Evolutionary conservation across 2,329 filamentous ascomycete genomes (phyloP).

Genomic region (Aspergillus oerlinghausenensis): DNA sequence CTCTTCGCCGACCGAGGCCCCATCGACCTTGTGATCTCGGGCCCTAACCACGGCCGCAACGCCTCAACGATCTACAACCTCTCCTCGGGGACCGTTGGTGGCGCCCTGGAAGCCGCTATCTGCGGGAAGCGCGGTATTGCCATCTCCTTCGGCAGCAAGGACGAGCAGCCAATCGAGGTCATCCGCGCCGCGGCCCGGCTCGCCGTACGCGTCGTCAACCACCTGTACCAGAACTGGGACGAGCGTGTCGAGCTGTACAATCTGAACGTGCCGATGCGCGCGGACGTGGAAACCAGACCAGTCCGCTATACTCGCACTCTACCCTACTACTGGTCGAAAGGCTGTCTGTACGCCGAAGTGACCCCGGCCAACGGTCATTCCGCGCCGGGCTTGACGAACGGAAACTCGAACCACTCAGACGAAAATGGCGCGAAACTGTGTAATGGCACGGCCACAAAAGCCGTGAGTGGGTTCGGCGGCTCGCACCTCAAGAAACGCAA

Average conservation of each 20-base stretch:
- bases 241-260: conserved; percentile 72
- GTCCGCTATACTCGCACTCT: conserved; percentile 73
- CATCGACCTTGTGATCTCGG: conserved; percentile 69
- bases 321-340: conserved; percentile 78
- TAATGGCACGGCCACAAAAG: conserved; percentile 3
- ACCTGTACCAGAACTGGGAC: conserved; percentile 67
- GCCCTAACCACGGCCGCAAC: conserved; percentile 76
- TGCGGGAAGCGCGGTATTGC: conserved; percentile 68
- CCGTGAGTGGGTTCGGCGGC: conserved; percentile 13
- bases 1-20: conserved; percentile 65
- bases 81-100: conserved; percentile 70
- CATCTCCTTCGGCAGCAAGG: conserved; percentile 75
- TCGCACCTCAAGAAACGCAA: conserved; percentile 64
- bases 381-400: conserved; percentile 54
- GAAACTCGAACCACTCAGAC: conserved; percentile 9
- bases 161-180: conserved; percentile 69
- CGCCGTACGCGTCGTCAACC: conserved; percentile 68
- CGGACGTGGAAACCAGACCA: conserved; percentile 63
- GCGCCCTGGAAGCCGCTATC: conserved; percentile 68
- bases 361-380: conserved; percentile 44
- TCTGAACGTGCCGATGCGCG: conserved; percentile 78
- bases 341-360: conserved; percentile 76
- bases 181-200: conserved; percentile 69
- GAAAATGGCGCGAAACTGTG: neutral
- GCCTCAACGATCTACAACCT: conserved; percentile 72